A percentile compares a stretch with the other conserved stretches of the same genome.
Conservation (phyloP, 257 asterid genomes). For the Sherardia arvensis region DNA sequence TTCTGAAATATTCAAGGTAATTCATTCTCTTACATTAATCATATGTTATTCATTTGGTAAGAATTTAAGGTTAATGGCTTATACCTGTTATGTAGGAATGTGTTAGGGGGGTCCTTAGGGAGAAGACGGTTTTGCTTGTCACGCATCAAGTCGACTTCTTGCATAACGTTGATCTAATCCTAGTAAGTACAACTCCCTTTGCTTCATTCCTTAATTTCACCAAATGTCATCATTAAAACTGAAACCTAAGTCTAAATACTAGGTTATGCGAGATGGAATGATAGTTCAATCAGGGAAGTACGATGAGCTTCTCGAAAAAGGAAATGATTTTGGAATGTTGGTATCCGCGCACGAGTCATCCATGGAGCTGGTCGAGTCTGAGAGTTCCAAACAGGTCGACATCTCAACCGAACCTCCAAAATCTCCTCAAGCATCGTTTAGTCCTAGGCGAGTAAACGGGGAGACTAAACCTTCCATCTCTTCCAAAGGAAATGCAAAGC, state of each 20-base stretch:
- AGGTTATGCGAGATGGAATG: slow-evolving; percentile 94
- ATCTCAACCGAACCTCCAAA: slow-evolving; percentile 23
- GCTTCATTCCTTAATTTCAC: not conserved
- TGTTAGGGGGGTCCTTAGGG: slow-evolving; percentile 67
- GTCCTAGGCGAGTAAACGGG: slow-evolving; percentile 40
- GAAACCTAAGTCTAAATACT: slow-evolving; percentile 5
- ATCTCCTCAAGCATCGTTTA: slow-evolving; percentile 33
- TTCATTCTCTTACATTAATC: too few species aligned
- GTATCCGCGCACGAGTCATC: slow-evolving; percentile 91
- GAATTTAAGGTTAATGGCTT: not conserved
- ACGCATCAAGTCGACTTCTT: slow-evolving; percentile 99
- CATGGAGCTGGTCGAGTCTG: slow-evolving; percentile 87
- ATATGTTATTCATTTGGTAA: not conserved
- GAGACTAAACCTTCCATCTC: slow-evolving; percentile 29
- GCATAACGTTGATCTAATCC: slow-evolving; percentile 81
- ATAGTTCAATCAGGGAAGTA: slow-evolving; percentile 86
- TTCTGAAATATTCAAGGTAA: slow-evolving; percentile 85
- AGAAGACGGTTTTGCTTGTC: slow-evolving; percentile 74
- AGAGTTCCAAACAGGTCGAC: slow-evolving; percentile 30
- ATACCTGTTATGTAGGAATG: slow-evolving; percentile 56
- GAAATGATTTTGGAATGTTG: slow-evolving; percentile 61
- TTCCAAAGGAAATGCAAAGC: slow-evolving; percentile 48
- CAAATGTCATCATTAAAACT: not conserved
- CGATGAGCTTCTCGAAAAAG: slow-evolving; percentile 40
- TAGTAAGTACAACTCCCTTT: slow-evolving; percentile 34